Percentiles rank a stretch among this genome's conserved stretches.
These are phyloP conservation scores for Hypomyces rosellus DNA, from an alignment of 2,329 filamentous ascomycete genomes.

Conservation along the genomic window DNA sequence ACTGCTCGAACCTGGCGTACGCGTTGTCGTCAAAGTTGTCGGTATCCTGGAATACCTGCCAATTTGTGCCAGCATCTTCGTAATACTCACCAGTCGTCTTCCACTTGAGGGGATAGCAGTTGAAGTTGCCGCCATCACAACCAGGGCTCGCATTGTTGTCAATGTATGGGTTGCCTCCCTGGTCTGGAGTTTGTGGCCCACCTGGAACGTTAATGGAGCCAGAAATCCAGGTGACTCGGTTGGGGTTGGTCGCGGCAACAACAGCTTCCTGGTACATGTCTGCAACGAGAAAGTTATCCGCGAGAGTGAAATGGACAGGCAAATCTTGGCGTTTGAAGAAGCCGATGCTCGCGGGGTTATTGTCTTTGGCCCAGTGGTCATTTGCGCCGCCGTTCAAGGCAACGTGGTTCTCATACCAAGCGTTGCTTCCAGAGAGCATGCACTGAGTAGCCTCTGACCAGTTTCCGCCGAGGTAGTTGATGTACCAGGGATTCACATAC, in stretches of 20 bases:
- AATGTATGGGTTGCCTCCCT: conserved; percentile 40
- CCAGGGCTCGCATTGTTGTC: conserved; percentile 44
- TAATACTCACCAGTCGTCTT: conserved; percentile 45
- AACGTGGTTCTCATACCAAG: conserved; percentile 45
- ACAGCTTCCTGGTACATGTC: conserved; percentile 53
- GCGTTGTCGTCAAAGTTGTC: conserved; percentile 51
- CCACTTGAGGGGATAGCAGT: conserved; percentile 50
- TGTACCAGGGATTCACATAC: conserved; percentile 45
- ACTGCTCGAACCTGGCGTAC: conserved; percentile 47
- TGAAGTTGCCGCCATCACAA: conserved; percentile 37
- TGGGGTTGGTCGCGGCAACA: conserved; percentile 47
- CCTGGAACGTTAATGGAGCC: conserved; percentile 47
- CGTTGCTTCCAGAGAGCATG: conserved; percentile 45
- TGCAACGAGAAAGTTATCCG: conserved; percentile 46
- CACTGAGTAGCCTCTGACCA: conserved; percentile 48
- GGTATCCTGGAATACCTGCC: conserved; percentile 44
- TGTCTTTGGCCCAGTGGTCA: conserved; percentile 47
- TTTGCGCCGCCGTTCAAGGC: conserved; percentile 46
- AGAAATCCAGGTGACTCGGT: conserved; percentile 44
- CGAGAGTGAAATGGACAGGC: conserved; percentile 49
- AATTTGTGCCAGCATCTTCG: conserved; percentile 40
- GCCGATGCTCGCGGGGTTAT: conserved; percentile 48
- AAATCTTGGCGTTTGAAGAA: conserved; percentile 46
- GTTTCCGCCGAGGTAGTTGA: conserved; percentile 47
- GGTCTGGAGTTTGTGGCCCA: conserved; percentile 29